Evolutionary conservation across 495 filamentous ascomycete genomes (phyloP).

Genomic region (Podospora appendiculata): DNA sequence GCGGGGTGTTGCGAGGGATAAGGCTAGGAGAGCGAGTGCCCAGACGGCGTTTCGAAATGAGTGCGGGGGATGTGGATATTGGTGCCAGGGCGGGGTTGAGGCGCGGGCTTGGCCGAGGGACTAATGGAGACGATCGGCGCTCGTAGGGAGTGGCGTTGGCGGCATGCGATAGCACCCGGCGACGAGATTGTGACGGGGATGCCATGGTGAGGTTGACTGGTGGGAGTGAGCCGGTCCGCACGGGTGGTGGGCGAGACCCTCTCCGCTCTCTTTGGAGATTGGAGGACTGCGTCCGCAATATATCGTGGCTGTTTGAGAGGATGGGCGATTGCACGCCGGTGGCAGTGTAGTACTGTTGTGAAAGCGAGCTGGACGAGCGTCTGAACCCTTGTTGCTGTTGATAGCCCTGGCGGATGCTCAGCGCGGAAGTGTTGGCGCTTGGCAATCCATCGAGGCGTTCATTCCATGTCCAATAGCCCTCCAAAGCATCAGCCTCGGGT

Average conservation of each 20-base stretch:
- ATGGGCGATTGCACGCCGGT: constrained; percentile 23
- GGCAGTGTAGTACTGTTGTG: constrained; percentile 25
- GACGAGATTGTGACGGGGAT: constrained; percentile 28
- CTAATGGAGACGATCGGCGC: constrained; percentile 30
- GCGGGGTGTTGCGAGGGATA: constrained; percentile 37
- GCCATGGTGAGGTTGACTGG: constrained; percentile 13
- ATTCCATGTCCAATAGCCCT: constrained; percentile 45
- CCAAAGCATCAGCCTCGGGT: constrained; percentile 51
- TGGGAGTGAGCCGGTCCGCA: constrained; percentile 44
- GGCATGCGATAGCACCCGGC: constrained; percentile 28
- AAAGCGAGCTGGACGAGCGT: constrained; percentile 26
- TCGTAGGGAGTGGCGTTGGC: constrained; percentile 16
- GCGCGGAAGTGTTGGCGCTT: constrained; percentile 18
- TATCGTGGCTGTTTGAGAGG: constrained; percentile 16
- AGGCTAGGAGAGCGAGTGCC: constrained; percentile 34
- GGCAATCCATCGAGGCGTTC: constrained; percentile 44
- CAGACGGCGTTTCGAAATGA: constrained; percentile 25
- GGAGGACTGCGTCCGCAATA: constrained; percentile 26
- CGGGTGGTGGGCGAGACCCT: constrained; percentile 29
- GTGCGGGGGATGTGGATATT: constrained; percentile 4
- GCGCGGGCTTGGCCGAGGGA: constrained; percentile 18
- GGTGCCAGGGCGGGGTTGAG: neutral
- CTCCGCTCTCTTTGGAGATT: constrained; percentile 32
- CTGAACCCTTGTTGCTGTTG: constrained; percentile 25
- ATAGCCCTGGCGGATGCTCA: constrained; percentile 28